Percentiles rank a stretch among this genome's conserved stretches.
These are phyloP conservation scores for Mangifera indica DNA, from an alignment of 345 rosid genomes.

Conservation along the genomic window DNA sequence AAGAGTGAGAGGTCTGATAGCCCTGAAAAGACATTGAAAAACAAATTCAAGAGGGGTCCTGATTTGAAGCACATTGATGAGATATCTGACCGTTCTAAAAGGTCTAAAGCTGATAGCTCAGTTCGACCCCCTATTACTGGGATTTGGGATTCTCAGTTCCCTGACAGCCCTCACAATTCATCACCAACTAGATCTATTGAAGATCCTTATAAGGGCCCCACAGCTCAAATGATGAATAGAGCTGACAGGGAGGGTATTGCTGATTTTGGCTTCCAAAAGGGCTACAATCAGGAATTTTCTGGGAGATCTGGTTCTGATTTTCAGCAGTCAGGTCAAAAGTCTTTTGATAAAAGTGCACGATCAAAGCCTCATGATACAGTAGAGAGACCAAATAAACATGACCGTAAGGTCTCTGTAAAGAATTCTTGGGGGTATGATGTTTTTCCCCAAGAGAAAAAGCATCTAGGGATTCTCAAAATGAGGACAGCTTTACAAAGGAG, in stretches of 20 bases:
- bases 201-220: conserved; percentile 39
- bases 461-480: conserved; percentile 52
- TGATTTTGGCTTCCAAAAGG: conserved; percentile 41
- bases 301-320: conserved; percentile 50
- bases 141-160: conserved; percentile 38
- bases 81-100: conserved; percentile 50
- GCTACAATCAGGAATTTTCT: conserved; percentile 35
- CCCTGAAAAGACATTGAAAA: conserved; percentile 42
- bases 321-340: conserved; percentile 38
- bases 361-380: conserved; percentile 42
- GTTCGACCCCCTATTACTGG: conserved; percentile 39
- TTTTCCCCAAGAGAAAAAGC: conserved; percentile 47
- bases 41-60: conserved; percentile 48
- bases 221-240: conserved; percentile 34
- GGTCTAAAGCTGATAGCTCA: conserved; percentile 50
- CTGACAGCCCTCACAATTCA: conserved; percentile 33
- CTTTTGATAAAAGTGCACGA: conserved; percentile 39
- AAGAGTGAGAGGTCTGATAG: conserved; percentile 52
- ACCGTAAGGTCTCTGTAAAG: conserved; percentile 46
- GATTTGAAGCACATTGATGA: conserved; percentile 41
- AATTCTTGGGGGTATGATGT: conserved; percentile 38
- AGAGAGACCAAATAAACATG: conserved; percentile 43
- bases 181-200: conserved; percentile 35
- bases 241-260: conserved; percentile 40
- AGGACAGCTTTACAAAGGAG: conserved; percentile 41